These are phyloP conservation scores for Marchantia paleacea DNA, from an alignment of 225 moss, liverwort and hornwort species.

Conservation along the genomic window DNA sequence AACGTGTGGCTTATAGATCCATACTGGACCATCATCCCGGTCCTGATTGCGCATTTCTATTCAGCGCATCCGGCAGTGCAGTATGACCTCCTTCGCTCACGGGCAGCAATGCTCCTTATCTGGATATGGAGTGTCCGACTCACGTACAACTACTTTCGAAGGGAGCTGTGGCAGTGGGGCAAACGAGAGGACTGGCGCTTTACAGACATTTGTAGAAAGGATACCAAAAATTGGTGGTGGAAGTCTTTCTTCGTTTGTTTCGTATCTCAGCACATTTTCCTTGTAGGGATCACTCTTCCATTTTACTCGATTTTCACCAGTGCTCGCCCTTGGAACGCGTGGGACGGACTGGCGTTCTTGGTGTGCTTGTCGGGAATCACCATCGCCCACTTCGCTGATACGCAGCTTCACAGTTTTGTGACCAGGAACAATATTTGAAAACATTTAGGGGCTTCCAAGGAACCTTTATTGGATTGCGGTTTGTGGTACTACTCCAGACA, in stretches of 20 bases:
- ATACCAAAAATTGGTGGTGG: conserved; percentile 75
- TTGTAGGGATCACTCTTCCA: conserved; percentile 84
- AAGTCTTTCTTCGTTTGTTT: conserved; percentile 70
- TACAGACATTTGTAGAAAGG: conserved; percentile 46
- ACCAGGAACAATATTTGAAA: conserved; percentile 50
- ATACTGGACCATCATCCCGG: conserved; percentile 84
- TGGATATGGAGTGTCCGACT: conserved; percentile 81
- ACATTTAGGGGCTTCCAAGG: conserved; percentile 55
- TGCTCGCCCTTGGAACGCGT: conserved; percentile 50
- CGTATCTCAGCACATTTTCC: conserved; percentile 74
- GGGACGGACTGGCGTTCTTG: conserved; percentile 56
- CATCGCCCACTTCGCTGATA: conserved; percentile 67
- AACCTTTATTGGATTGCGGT: conserved; percentile 58
- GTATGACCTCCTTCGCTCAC: conserved; percentile 54
- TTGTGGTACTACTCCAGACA: conserved; percentile 88
- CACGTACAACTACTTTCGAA: conserved; percentile 75
- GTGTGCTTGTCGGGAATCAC: conserved; percentile 55
- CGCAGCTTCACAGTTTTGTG: conserved; percentile 65
- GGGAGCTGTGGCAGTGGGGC: conserved; percentile 92
- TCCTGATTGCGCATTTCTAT: conserved; percentile 67
- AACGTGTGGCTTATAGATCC: conserved; percentile 81
- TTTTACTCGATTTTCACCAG: conserved; percentile 57
- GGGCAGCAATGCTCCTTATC: conserved; percentile 52
- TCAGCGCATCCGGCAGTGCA: conserved; percentile 58
- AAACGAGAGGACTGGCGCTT: conserved; percentile 89